These are phyloP conservation scores for Carex pumila DNA, from an alignment of 176 grass and related monocot genomes.

Conservation along the genomic window DNA sequence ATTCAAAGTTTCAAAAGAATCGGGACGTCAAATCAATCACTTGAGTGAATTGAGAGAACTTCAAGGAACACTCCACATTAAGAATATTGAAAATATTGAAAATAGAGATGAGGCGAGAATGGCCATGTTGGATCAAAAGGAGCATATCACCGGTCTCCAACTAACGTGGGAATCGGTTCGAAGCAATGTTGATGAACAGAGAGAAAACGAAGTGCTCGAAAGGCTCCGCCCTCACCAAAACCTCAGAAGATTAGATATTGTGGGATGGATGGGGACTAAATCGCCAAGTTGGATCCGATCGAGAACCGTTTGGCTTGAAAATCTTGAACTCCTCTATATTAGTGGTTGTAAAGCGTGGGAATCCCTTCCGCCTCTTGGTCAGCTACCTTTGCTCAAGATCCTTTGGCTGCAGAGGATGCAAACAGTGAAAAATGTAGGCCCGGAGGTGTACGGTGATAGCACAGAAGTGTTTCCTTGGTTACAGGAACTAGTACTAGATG, in stretches of 20 bases:
- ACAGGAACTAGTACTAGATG: conserved; percentile 51
- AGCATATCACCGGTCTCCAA: neutral
- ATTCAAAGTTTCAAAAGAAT: conserved; percentile 29
- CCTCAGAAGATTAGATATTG: conserved; percentile 20
- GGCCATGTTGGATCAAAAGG: conserved; percentile 32
- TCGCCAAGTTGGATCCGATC: conserved; percentile 16
- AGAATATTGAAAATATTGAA: conserved; percentile 32
- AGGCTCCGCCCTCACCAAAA: neutral
- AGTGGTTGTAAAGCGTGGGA: conserved; percentile 31
- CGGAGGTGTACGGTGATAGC: conserved; percentile 23
- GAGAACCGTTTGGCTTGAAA: conserved; percentile 8
- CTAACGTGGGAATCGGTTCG: neutral
- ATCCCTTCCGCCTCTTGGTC: conserved; percentile 39
- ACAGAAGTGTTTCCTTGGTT: conserved; percentile 22
- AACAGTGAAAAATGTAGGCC: conserved; percentile 24
- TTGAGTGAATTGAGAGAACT: conserved; percentile 35
- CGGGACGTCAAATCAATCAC: conserved; percentile 21
- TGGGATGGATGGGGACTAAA: conserved; percentile 31
- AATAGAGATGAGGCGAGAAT: conserved; percentile 19
- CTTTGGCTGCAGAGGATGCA: conserved; percentile 34
- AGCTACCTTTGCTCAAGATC: conserved; percentile 37
- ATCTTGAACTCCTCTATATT: conserved; percentile 34
- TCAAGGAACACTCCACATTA: conserved; percentile 24
- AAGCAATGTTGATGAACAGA: neutral
- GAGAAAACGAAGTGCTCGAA: neutral